These are phyloP conservation scores for Tuber melanosporum DNA, from an alignment of 495 filamentous ascomycete species.

Conservation along the genomic window DNA sequence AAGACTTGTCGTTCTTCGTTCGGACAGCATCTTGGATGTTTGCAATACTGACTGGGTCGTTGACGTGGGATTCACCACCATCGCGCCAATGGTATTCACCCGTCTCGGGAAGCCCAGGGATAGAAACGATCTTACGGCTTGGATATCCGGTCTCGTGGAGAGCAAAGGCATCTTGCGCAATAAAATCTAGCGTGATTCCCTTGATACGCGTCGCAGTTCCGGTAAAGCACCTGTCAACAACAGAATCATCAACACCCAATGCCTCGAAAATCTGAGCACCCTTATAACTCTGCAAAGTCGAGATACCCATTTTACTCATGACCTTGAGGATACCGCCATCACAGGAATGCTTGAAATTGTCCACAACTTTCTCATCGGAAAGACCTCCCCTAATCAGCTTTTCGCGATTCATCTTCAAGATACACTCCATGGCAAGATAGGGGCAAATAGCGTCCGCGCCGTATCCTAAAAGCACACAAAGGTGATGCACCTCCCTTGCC, in stretches of 20 bases:
- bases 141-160: slow-evolving; percentile 96
- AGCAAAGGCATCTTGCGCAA: slow-evolving; percentile 93
- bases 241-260: slow-evolving; percentile 89
- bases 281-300: slow-evolving; percentile 96
- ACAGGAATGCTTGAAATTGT: slow-evolving; percentile 96
- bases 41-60: slow-evolving; percentile 90
- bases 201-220: slow-evolving; percentile 94
- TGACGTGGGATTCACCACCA: slow-evolving; percentile 95
- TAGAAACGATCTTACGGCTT: slow-evolving; percentile 66
- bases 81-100: slow-evolving; percentile 99
- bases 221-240: slow-evolving; percentile 94
- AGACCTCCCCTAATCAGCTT: slow-evolving; percentile 87
- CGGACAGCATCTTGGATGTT: slow-evolving; percentile 98
- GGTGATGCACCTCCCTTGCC: slow-evolving; percentile 96
- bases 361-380: slow-evolving; percentile 73
- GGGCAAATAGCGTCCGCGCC: slow-evolving; percentile 95
- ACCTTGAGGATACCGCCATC: slow-evolving; percentile 98
- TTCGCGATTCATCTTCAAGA: slow-evolving; percentile 96
- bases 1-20: slow-evolving; percentile 99
- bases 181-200: slow-evolving; percentile 90
- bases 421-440: slow-evolving; percentile 95
- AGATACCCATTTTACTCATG: slow-evolving; percentile 99
- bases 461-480: slow-evolving; percentile 95
- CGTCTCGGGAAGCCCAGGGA: slow-evolving; percentile 84
- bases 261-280: slow-evolving; percentile 99